Percentiles rank a stretch among this genome's conserved stretches.
Conservation (phyloP, 352 stramenopile genomes). For the Globisporangium ultimum region DNA sequence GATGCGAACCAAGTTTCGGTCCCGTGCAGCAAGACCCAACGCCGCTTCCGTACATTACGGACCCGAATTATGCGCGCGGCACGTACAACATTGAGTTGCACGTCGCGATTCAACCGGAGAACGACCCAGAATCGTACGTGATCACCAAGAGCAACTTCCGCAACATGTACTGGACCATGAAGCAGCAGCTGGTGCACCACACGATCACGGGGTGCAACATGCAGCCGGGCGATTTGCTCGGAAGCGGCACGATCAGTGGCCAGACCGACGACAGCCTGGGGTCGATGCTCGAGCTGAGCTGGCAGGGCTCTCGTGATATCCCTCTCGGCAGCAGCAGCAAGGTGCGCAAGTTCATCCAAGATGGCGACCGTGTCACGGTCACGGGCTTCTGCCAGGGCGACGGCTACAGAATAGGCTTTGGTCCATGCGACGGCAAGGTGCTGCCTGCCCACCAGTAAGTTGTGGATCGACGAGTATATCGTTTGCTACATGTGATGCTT, state of each 20-base stretch:
- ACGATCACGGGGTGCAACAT: constrained; percentile 97
- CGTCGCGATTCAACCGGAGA: constrained; percentile 63
- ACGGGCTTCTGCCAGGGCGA: constrained; percentile 91
- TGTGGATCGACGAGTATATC: not conserved
- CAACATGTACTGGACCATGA: constrained; percentile 98
- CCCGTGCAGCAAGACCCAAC: constrained; percentile 84
- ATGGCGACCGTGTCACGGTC: constrained; percentile 93
- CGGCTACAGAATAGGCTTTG: constrained; percentile 94
- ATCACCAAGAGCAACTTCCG: constrained; percentile 94
- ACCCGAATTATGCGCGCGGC: constrained; percentile 85
- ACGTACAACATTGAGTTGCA: constrained; percentile 90
- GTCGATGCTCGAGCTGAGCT: constrained; percentile 96
- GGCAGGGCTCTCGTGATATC: constrained; percentile 89
- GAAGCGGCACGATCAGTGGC: constrained; percentile 94
- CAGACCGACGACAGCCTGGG: constrained; percentile 85
- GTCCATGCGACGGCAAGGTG: constrained; percentile 89
- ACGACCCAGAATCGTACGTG: constrained; percentile 41
- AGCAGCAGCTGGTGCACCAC: constrained; percentile 97
- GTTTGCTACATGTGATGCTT: too few relatives aligned
- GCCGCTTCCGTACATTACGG: constrained; percentile 92
- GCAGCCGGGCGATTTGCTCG: constrained; percentile 92
- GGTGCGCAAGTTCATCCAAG: constrained; percentile 93
- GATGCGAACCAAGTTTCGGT: constrained; percentile 87
- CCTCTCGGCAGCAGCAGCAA: constrained; percentile 63
- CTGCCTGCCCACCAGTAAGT: constrained; percentile 75